A percentile compares a stretch with the other conserved stretches of the same genome.
Evolutionary conservation across 257 asterid species (phyloP).

Genomic region (Eucommia ulmoides): DNA sequence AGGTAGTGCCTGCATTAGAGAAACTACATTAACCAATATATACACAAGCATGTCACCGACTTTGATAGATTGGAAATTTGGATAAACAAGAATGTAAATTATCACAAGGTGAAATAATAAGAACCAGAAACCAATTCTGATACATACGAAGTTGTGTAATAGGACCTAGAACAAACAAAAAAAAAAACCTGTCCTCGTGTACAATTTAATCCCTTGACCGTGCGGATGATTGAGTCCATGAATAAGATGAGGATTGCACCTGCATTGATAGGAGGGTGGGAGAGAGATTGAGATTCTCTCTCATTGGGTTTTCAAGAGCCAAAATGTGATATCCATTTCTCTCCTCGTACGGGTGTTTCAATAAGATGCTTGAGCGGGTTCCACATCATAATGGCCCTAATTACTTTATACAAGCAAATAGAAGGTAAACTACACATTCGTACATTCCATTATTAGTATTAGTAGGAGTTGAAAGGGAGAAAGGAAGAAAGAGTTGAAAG

Average conservation of each 20-base stretch:
- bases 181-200: background rate
- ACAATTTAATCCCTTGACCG: constrained; percentile 27
- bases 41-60: too few species aligned
- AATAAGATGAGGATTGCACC: constrained; percentile 79
- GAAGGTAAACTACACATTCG: background rate
- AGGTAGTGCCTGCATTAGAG: background rate
- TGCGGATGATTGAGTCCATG: constrained; percentile 53
- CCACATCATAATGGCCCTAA: background rate
- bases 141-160: too few species aligned
- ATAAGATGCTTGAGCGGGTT: background rate
- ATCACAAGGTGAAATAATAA: background rate
- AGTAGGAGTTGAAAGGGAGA: too few species aligned
- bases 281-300: constrained; percentile 1
- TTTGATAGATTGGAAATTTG: background rate
- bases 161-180: background rate
- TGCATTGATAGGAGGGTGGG: too few species aligned
- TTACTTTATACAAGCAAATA: background rate
- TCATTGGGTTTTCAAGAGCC: background rate
- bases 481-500: too few species aligned
- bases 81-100: background rate
- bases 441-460: background rate
- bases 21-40: background rate
- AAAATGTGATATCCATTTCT: background rate
- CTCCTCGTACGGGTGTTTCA: background rate
- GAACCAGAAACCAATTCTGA: background rate